Percentiles rank a stretch among this genome's conserved stretches.
These are phyloP conservation scores for Diaporthe aspalathi DNA, from an alignment of 2,329 filamentous ascomycete species.

Conservation along the genomic window DNA sequence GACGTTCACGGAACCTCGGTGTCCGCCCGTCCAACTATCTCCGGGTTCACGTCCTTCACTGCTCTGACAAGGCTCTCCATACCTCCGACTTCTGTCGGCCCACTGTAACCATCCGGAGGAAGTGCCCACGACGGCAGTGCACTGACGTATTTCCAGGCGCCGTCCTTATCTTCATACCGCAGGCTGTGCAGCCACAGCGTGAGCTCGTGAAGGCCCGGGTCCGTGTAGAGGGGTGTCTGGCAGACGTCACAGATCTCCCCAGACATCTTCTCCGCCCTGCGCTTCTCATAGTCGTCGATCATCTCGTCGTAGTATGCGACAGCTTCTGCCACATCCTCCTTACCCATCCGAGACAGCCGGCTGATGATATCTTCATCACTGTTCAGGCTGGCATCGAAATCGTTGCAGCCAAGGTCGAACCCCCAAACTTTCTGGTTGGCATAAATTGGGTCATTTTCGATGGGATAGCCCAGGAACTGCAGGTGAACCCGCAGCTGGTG, in stretches of 20 bases:
- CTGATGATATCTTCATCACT: slow-evolving; percentile 92
- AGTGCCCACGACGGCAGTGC: slow-evolving; percentile 87
- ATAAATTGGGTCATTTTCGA: slow-evolving; percentile 98
- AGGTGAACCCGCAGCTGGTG: slow-evolving; percentile 96
- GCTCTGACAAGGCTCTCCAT: slow-evolving; percentile 70
- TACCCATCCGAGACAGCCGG: slow-evolving; percentile 89
- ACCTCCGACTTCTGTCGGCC: slow-evolving; percentile 75
- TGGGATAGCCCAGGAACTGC: slow-evolving; percentile 93
- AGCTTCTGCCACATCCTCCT: slow-evolving; percentile 89
- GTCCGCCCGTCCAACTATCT: slow-evolving; percentile 47
- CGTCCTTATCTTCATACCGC: slow-evolving; percentile 85
- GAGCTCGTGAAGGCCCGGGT: slow-evolving; percentile 89
- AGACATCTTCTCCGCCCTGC: slow-evolving; percentile 93
- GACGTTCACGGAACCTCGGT: slow-evolving; percentile 10
- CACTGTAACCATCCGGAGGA: slow-evolving; percentile 78
- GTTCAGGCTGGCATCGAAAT: slow-evolving; percentile 74
- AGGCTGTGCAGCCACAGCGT: slow-evolving; percentile 94
- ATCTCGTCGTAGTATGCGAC: slow-evolving; percentile 95
- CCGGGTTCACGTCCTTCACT: slow-evolving; percentile 58
- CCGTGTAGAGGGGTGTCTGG: slow-evolving; percentile 89
- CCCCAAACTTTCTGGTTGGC: slow-evolving; percentile 95
- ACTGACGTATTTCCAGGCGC: slow-evolving; percentile 89
- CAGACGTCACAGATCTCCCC: slow-evolving; percentile 85
- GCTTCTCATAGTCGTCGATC: slow-evolving; percentile 89
- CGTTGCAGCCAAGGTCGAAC: slow-evolving; percentile 75